Percentiles rank a stretch among this genome's conserved stretches.
Conservation (phyloP, 768 basidiomycete genomes). For the Melanogaster broomeanus region DNA sequence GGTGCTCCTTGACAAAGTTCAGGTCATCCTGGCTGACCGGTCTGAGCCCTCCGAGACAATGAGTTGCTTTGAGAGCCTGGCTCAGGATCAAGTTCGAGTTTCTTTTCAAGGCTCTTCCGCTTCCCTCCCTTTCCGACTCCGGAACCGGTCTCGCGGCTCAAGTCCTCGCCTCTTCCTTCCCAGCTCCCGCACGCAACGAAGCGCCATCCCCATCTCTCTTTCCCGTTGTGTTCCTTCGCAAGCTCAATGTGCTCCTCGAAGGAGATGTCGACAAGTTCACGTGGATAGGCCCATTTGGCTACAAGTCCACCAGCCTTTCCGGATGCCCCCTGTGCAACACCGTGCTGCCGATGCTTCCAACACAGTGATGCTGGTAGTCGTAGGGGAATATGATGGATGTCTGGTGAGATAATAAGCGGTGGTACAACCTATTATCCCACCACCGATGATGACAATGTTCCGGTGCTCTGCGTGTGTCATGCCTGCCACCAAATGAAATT, state of each 20-base stretch:
- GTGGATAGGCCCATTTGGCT: constrained; percentile 83
- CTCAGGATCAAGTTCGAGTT: constrained; percentile 41
- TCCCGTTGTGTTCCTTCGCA: constrained; percentile 67
- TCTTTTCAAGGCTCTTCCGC: constrained; percentile 57
- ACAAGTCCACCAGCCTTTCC: constrained; percentile 87
- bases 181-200: constrained; percentile 72
- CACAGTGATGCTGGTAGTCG: constrained; percentile 52
- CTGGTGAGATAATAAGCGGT: constrained; percentile 79
- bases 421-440: constrained; percentile 84
- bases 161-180: constrained; percentile 59
- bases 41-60: constrained; percentile 21
- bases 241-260: constrained; percentile 68
- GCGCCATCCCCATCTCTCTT: constrained; percentile 81
- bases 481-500: neutral
- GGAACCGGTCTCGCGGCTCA: constrained; percentile 12
- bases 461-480: constrained; percentile 22
- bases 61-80: constrained; percentile 15
- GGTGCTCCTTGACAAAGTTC: constrained; percentile 53
- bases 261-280: constrained; percentile 68
- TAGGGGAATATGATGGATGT: constrained; percentile 48
- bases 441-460: constrained; percentile 77
- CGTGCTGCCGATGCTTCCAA: constrained; percentile 69
- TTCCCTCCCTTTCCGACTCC: constrained; percentile 32
- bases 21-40: constrained; percentile 52
- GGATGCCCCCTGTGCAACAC: constrained; percentile 76